A percentile compares a stretch with the other conserved stretches of the same genome.
These are phyloP conservation scores for Ganoderma resinaceum DNA, from an alignment of 1,284 basidiomycete genomes.

Conservation along the genomic window DNA sequence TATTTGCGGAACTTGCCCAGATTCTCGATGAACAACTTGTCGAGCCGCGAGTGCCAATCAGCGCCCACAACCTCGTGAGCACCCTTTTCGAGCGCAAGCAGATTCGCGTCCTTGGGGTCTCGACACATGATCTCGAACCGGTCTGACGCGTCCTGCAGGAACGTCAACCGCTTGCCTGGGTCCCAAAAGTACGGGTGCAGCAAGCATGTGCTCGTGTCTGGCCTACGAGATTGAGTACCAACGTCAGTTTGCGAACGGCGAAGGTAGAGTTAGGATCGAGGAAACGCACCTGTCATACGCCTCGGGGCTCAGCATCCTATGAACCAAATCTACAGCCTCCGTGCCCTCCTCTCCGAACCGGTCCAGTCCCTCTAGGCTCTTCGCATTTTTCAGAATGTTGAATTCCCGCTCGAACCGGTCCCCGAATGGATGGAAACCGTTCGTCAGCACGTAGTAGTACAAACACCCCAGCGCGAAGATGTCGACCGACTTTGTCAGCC, in stretches of 20 bases:
- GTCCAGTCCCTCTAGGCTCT: constrained; percentile 73
- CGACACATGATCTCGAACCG: constrained; percentile 98
- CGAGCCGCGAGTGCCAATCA: constrained; percentile 90
- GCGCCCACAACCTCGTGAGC: constrained; percentile 76
- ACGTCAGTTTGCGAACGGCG: not conserved
- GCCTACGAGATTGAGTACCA: constrained; percentile 55
- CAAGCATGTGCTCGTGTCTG: constrained; percentile 86
- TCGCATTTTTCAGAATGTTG: constrained; percentile 87
- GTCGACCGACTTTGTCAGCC: constrained; percentile 92
- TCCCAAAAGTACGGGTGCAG: constrained; percentile 99
- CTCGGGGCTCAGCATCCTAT: constrained; percentile 77
- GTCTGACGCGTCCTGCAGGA: constrained; percentile 97
- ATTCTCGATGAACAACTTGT: constrained; percentile 92
- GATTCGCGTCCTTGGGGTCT: constrained; percentile 83
- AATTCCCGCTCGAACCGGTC: constrained; percentile 91
- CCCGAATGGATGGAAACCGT: constrained; percentile 90
- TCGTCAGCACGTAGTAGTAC: constrained; percentile 91
- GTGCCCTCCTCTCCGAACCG: constrained; percentile 90
- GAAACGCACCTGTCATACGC: constrained; percentile 70
- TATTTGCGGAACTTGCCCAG: constrained; percentile 98
- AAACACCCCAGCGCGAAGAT: constrained; percentile 94
- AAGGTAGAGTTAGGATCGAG: not conserved
- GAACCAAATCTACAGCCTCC: constrained; percentile 85
- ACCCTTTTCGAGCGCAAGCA: constrained; percentile 79
- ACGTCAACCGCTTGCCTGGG: constrained; percentile 83